Conservation (phyloP, 129 eudicot genomes). For the Gnaphalium uliginosum region DNA sequence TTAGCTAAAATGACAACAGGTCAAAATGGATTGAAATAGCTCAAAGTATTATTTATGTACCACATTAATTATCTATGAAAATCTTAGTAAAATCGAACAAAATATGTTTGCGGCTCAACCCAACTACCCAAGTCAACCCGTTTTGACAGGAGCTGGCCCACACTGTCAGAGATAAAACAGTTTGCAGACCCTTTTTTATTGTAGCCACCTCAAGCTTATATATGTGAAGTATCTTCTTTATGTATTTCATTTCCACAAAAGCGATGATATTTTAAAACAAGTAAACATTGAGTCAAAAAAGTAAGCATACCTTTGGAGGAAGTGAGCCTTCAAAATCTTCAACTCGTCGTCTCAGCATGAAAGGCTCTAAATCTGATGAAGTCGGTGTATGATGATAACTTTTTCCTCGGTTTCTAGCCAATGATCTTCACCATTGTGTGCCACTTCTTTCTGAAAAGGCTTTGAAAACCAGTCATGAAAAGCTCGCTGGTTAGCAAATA, state of each 20-base stretch:
- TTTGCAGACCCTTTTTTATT: too few species aligned
- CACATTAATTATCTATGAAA: too few species aligned
- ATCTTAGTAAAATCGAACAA: too few species aligned
- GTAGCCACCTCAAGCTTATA: not conserved
- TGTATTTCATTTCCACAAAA: not conserved
- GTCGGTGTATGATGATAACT: conserved; percentile 93
- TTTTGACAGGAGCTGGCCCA: too few species aligned
- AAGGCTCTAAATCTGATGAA: conserved; percentile 98
- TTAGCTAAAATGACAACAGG: too few species aligned
- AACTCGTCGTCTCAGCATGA: conserved; percentile 99
- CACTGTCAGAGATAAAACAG: too few species aligned
- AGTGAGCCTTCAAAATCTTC: conserved; percentile 99
- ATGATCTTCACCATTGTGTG: conserved; percentile 86
- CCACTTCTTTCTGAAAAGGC: conserved; percentile 87
- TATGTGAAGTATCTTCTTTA: not conserved
- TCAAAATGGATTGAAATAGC: too few species aligned
- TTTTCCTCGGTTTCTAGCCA: conserved; percentile 99
- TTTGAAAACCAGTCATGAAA: conserved; percentile 99
- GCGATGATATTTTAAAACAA: not conserved
- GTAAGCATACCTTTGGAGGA: conserved; percentile 86
- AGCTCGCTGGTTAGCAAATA: conserved; percentile 90
- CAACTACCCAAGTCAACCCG: too few species aligned
- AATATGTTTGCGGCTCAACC: too few species aligned
- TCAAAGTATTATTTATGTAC: too few species aligned
- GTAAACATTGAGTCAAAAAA: not conserved